Evolutionary conservation across 1,284 basidiomycete species (phyloP).

Genomic region (Agroathelia rolfsii): DNA sequence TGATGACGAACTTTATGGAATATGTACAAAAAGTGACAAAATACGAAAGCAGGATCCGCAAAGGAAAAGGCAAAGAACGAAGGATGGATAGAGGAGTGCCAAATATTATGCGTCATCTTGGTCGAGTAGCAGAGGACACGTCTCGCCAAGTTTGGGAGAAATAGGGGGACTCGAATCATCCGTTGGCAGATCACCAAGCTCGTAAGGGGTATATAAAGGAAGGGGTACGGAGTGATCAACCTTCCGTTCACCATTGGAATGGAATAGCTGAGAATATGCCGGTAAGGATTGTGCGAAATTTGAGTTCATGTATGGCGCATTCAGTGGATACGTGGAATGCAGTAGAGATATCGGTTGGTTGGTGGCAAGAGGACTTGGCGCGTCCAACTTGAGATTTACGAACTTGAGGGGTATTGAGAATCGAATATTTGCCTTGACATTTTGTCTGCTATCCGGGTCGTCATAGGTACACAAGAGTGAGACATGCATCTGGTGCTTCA

Average conservation of each 20-base stretch:
- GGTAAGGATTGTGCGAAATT: constrained; percentile 46
- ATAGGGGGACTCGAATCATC: too few relatives aligned
- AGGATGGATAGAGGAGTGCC: too few relatives aligned
- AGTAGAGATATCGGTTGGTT: too few relatives aligned
- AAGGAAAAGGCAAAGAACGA: too few relatives aligned
- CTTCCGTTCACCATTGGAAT: constrained; percentile 60
- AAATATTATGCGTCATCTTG: too few relatives aligned
- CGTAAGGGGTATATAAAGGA: constrained; percentile 40
- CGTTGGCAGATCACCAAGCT: too few relatives aligned
- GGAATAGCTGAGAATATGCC: constrained; percentile 66
- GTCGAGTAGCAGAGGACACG: too few relatives aligned
- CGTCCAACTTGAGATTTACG: constrained; percentile 25
- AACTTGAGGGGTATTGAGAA: constrained; percentile 49
- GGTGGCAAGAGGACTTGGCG: too few relatives aligned
- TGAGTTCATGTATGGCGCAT: constrained; percentile 23
- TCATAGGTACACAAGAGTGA: constrained; percentile 47
- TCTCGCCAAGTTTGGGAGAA: too few relatives aligned
- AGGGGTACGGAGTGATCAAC: constrained; percentile 57
- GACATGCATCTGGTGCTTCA: constrained; percentile 46
- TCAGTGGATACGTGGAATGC: constrained; percentile 15
- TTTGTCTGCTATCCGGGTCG: constrained; percentile 25
- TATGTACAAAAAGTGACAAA: too few relatives aligned
- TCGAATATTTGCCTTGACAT: constrained; percentile 24
- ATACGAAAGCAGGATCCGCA: too few relatives aligned
- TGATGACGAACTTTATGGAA: too few relatives aligned